Base-by-base conservation (phyloP, 140 eudicot genomes). In the Anethum foeniculum region DNA sequence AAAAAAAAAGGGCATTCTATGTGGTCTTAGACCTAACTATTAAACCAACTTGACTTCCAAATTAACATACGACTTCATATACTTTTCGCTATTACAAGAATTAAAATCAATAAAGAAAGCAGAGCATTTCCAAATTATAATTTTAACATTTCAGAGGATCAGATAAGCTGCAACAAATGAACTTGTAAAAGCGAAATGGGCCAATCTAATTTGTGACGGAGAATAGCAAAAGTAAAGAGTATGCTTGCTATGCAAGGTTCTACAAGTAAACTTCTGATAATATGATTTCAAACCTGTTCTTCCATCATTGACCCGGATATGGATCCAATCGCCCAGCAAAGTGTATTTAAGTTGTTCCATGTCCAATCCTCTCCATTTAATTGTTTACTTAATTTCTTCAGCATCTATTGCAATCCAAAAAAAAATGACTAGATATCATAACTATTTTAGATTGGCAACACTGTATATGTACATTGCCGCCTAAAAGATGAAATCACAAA, bases 251-350 rank as follows among this genome's bases (percentile, higher is more conserved):
- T 18, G 44, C 71, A 81, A 48, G 16, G 44, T 36, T 14, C 8
- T 72, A 34, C 2, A 23, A 74, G 12, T n/a, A 21, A n/a, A 30
- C 30, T 21, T 10, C 16, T 44, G 10, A n/a, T n/a, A 9, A n/a
- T 74, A 39, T 43, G 39, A 72, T 18, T 39, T 23, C 36, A 64
- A 54, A 91, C 97, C 94, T 94, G 97, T 38, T 96, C 99, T 82
- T 93, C 98, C 90, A 87, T 76, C 98, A 93, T 93, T 62, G 98
- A 93, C 51, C 98, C 98, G 27, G 98, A 93, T 83, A 93, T 91
- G 25, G 98, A 93, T 76, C 98, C 98, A 65, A 93, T 93, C 48
- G 98, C 98, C 98, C 98, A 93, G 84, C 98, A 93, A 77, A 93
- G 79, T 9, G 98, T 93, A 81, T 93, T 93, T 76, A 93, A 86